Percentiles rank a stretch among this genome's conserved stretches.
Evolutionary conservation across 495 filamentous ascomycete genomes (phyloP).

Genomic region (Penicillium samsonianum): DNA sequence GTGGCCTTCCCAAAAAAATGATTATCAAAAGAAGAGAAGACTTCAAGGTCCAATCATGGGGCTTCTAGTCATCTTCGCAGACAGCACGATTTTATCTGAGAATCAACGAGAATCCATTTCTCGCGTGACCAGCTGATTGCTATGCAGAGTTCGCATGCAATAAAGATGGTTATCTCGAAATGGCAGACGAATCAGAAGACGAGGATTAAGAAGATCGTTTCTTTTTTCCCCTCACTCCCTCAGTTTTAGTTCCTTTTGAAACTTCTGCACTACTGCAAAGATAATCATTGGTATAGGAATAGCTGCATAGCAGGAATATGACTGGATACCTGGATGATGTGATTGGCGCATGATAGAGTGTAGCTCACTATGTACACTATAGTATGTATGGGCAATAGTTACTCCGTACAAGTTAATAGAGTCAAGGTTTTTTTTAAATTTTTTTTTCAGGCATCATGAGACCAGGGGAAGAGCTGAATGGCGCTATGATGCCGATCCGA

Average conservation of each 20-base stretch:
- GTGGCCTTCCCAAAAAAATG: background rate
- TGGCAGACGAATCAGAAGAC: slow-evolving; percentile 6
- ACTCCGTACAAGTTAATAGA: no score
- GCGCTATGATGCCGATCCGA: background rate
- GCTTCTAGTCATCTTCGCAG: background rate
- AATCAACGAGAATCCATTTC: background rate
- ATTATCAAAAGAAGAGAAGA: background rate
- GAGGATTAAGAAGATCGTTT: background rate
- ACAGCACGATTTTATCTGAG: background rate
- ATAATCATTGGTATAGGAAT: background rate
- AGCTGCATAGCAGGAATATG: background rate
- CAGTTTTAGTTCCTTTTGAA: slow-evolving; percentile 1
- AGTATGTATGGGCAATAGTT: no score
- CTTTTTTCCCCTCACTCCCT: slow-evolving; percentile 1
- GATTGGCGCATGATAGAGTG: background rate
- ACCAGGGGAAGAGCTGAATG: background rate
- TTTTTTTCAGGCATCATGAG: slow-evolving; percentile 4
- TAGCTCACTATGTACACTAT: no score
- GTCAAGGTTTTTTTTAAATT: background rate
- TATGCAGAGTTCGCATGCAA: slow-evolving; percentile 1
- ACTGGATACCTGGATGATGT: background rate
- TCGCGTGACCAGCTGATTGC: slow-evolving; percentile 1
- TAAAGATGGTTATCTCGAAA: slow-evolving; percentile 14
- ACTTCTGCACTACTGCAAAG: background rate
- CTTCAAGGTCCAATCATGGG: background rate